Evolutionary conservation across 768 basidiomycete species (phyloP), one percentile per base, ranked within the genome.

Genomic region (Rhizopogon vulgaris): DNA sequence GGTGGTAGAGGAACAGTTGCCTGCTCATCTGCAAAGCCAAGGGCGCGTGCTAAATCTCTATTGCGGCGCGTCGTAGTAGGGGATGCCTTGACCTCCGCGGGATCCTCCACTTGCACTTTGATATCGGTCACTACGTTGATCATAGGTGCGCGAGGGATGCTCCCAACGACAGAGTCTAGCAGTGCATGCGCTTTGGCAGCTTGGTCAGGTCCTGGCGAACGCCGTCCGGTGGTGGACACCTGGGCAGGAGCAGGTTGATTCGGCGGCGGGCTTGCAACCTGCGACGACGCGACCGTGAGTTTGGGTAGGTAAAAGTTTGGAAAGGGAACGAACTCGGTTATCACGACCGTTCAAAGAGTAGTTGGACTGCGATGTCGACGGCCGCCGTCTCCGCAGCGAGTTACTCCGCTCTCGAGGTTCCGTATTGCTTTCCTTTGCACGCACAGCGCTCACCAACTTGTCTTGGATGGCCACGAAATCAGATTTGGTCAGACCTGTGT

Each of bases 301-400:
- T 28, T 1, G 38, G 11, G 50, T 64, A 47, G 53, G 46, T 36
- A 49, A 48, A 25, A n/a, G n/a, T n/a, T n/a, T n/a, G n/a, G 25
- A 3, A 52, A 22, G 42, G 42, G 32, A 11, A 62, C 71, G 41
- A 54, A 78, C 76, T 49, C 63, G 52, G 54, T 57, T 67, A 11
- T 72, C 82, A 38, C 78, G 74, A n/a, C 77, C 79, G 49, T 71
- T 76, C 41, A 68, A 69, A 1, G 83, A 84, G 60, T 88, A 85
- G 60, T 81, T 85, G 10, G 87, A 87, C 66, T 90, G 87, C n/a
- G 89, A 88, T 12, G 85, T 88, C 1, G 88, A 90, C 10, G 87
- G 87, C 37, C 88, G 76, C 46, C 90, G 78, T 56, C 82, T 80
- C 51, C 88, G 76, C 57, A 88, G 71, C n/a, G 88, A 90, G 48